phyloP scores from a whole-genome alignment of 164 flowering plant species.

The Cinnamomum micranthum region DNA sequence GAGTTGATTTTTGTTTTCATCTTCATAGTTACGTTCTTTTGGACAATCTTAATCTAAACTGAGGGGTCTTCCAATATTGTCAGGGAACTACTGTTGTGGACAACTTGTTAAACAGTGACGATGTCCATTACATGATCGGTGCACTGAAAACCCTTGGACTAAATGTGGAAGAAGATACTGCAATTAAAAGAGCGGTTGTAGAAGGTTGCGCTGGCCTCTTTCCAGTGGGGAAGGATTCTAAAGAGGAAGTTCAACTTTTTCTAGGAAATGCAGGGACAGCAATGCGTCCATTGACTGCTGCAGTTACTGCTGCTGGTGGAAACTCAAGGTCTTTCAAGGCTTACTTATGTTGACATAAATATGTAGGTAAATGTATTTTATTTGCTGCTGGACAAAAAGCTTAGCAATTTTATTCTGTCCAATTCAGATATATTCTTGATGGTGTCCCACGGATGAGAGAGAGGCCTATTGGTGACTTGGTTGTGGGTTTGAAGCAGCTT shows the following conservation, averaged over 20 bases:
- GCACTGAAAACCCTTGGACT: constrained; percentile 72
- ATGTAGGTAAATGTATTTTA: neutral
- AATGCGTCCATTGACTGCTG: constrained; percentile 99
- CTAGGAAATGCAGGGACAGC: constrained; percentile 99
- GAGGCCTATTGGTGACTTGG: constrained; percentile 95
- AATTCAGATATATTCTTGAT: constrained; percentile 83
- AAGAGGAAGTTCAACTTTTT: constrained; percentile 69
- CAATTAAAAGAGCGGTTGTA: constrained; percentile 48
- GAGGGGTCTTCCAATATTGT: constrained; percentile 1
- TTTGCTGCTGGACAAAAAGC: neutral
- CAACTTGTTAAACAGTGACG: constrained; percentile 87
- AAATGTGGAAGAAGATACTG: constrained; percentile 50
- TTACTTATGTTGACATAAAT: neutral
- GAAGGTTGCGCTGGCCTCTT: constrained; percentile 79
- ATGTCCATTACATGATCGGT: constrained; percentile 74
- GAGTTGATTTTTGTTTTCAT: neutral
- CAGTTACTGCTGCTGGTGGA: constrained; percentile 96
- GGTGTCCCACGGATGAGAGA: constrained; percentile 99
- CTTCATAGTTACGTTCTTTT: neutral
- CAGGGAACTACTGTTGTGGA: constrained; percentile 93
- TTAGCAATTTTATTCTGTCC: neutral
- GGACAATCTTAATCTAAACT: neutral
- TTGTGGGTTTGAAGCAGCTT: constrained; percentile 91
- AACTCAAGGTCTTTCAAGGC: constrained; percentile 56
- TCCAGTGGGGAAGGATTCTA: constrained; percentile 63